Percentiles rank a stretch among this genome's conserved stretches.
Conservation (phyloP, 2,329 filamentous ascomycete species). For the Fusarium annulatum region DNA sequence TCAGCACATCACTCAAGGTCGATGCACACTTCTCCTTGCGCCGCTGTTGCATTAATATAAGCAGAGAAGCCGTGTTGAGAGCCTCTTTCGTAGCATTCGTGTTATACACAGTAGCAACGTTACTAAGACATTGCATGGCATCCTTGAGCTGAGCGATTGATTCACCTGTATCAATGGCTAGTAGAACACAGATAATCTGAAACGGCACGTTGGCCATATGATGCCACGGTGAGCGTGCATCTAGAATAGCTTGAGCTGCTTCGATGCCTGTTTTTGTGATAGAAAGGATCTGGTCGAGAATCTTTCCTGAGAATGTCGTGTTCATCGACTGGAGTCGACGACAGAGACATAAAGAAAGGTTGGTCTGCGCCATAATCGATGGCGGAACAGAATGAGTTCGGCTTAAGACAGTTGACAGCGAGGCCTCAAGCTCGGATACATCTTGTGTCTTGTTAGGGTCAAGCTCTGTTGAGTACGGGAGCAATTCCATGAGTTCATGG, state of each 20-base stretch:
- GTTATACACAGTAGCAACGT: constrained; percentile 56
- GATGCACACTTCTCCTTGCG: constrained; percentile 59
- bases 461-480: constrained; percentile 64
- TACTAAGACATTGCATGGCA: constrained; percentile 60
- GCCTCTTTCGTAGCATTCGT: constrained; percentile 63
- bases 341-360: constrained; percentile 66
- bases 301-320: constrained; percentile 54
- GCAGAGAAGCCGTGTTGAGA: constrained; percentile 63
- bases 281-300: constrained; percentile 59
- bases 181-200: constrained; percentile 65
- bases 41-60: constrained; percentile 63
- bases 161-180: constrained; percentile 64
- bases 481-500: constrained; percentile 61
- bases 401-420: constrained; percentile 55
- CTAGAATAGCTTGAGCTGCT: constrained; percentile 59
- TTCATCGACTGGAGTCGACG: constrained; percentile 64
- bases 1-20: constrained; percentile 53
- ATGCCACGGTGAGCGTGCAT: constrained; percentile 63
- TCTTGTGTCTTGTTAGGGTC: constrained; percentile 61
- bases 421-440: constrained; percentile 55
- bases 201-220: constrained; percentile 70
- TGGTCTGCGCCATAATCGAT: constrained; percentile 62
- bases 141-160: constrained; percentile 60
- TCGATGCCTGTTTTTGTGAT: constrained; percentile 58
- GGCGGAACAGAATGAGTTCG: constrained; percentile 54